Evolutionary conservation across 2,329 filamentous ascomycete species (phyloP).

Genomic region (Hysterium pulicare): DNA sequence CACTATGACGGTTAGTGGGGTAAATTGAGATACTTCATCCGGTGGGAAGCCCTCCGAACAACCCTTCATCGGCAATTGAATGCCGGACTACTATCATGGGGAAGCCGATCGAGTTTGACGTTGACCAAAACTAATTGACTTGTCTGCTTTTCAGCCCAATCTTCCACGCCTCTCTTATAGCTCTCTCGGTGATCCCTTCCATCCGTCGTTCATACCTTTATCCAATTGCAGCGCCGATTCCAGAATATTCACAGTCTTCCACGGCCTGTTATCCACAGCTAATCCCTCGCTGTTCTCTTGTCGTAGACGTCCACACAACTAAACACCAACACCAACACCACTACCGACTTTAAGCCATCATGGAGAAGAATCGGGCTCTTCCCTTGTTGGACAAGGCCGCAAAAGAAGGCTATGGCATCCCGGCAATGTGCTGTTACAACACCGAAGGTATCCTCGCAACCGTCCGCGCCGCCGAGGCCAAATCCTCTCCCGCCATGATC

Average conservation of each 20-base stretch:
- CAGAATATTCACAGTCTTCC: too few relatives aligned
- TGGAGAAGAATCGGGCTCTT: constrained; percentile 29
- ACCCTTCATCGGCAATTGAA: neutral
- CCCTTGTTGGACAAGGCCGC: constrained; percentile 56
- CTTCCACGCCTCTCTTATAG: neutral
- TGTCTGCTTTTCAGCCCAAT: neutral
- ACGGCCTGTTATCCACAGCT: too few relatives aligned
- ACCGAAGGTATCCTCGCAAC: constrained; percentile 68
- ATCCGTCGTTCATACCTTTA: neutral
- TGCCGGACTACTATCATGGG: neutral
- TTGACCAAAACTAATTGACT: neutral
- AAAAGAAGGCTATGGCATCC: constrained; percentile 56
- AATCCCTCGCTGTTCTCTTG: neutral
- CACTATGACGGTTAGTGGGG: neutral
- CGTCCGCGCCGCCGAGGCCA: constrained; percentile 65
- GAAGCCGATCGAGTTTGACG: neutral
- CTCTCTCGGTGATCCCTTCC: neutral
- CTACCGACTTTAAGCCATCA: neutral
- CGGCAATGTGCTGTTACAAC: constrained; percentile 65
- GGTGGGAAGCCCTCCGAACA: neutral
- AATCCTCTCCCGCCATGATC: constrained; percentile 65
- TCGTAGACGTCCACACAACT: neutral
- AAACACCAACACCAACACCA: neutral
- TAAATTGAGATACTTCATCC: neutral
- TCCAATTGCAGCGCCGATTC: neutral